Percentiles rank a stretch among this genome's conserved stretches.
These are phyloP conservation scores for Udeniomyces megalosporus DNA, from an alignment of 768 basidiomycete genomes.

Conservation along the genomic window DNA sequence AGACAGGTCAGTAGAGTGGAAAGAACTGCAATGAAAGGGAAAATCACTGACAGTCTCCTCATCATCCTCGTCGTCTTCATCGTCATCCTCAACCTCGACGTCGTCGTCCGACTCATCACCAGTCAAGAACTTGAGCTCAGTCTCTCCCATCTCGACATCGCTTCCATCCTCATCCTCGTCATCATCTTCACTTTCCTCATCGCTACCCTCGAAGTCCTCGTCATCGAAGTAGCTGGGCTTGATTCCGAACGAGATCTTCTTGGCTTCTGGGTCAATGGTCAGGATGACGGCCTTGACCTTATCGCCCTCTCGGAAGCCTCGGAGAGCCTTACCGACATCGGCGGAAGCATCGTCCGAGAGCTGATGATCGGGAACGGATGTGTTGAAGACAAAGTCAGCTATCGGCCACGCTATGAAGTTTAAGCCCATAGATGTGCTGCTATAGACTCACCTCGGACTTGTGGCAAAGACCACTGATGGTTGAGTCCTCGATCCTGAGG, in stretches of 20 bases:
- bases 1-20: not conserved
- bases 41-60: constrained; percentile 23
- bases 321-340: constrained; percentile 59
- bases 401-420: not conserved
- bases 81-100: not conserved
- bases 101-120: constrained; percentile 17
- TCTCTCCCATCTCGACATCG: constrained; percentile 21
- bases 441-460: constrained; percentile 56
- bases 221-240: constrained; percentile 74
- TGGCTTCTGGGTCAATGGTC: constrained; percentile 56
- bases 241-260: constrained; percentile 62
- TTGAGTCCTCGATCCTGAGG: constrained; percentile 69
- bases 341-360: constrained; percentile 74
- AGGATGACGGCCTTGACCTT: constrained; percentile 62
- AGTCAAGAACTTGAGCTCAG: constrained; percentile 29
- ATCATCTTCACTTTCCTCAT: constrained; percentile 26
- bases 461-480: constrained; percentile 79
- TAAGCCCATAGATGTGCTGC: too few relatives aligned
- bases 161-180: constrained; percentile 11
- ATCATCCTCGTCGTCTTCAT: constrained; percentile 31
- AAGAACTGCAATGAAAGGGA: not conserved
- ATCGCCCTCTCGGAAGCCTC: constrained; percentile 72
- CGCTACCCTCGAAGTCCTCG: constrained; percentile 37
- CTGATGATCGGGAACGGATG: constrained; percentile 32
- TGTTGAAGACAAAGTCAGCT: not conserved